Percentiles rank a stretch among this genome's conserved stretches.
Evolutionary conservation across 1,284 basidiomycete species (phyloP).

Genomic region (Heterobasidion irregulare): DNA sequence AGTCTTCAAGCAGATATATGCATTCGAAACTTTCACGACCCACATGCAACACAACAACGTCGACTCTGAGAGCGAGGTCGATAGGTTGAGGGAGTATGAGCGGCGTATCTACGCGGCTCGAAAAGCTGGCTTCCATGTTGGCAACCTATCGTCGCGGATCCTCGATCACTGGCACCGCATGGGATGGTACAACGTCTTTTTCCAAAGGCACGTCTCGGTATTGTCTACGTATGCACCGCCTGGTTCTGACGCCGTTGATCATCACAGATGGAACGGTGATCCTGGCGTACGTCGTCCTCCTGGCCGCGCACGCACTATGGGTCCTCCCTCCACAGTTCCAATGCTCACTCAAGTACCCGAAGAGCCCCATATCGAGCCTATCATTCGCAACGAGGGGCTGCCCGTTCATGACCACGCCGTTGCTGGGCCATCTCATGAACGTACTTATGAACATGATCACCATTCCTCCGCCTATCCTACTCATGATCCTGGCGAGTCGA

Average conservation of each 20-base stretch:
- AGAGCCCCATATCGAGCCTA: constrained; percentile 7
- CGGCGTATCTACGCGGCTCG: constrained; percentile 52
- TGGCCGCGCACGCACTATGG: constrained; percentile 11
- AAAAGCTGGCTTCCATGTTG: constrained; percentile 55
- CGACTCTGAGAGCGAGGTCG: constrained; percentile 38
- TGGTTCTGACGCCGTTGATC: neutral
- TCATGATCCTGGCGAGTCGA: constrained; percentile 8
- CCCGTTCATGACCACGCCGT: constrained; percentile 9
- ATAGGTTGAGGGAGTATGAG: constrained; percentile 58
- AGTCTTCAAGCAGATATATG: constrained; percentile 69
- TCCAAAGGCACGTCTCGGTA: constrained; percentile 39
- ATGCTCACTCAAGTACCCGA: constrained; percentile 5
- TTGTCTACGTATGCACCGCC: neutral
- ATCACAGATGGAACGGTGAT: constrained; percentile 12
- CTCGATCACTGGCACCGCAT: constrained; percentile 69
- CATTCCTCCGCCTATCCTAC: neutral
- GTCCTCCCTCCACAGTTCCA: constrained; percentile 6
- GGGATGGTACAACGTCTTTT: constrained; percentile 67
- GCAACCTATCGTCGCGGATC: constrained; percentile 57
- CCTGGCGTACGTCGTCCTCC: constrained; percentile 13
- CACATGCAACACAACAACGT: constrained; percentile 30
- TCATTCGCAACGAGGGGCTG: constrained; percentile 9
- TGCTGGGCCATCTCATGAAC: constrained; percentile 11
- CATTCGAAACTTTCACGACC: constrained; percentile 49
- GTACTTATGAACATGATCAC: constrained; percentile 10